phyloP scores from a whole-genome alignment of 2,329 filamentous ascomycete genomes.

The Monilinia vaccinii-corymbosi region DNA sequence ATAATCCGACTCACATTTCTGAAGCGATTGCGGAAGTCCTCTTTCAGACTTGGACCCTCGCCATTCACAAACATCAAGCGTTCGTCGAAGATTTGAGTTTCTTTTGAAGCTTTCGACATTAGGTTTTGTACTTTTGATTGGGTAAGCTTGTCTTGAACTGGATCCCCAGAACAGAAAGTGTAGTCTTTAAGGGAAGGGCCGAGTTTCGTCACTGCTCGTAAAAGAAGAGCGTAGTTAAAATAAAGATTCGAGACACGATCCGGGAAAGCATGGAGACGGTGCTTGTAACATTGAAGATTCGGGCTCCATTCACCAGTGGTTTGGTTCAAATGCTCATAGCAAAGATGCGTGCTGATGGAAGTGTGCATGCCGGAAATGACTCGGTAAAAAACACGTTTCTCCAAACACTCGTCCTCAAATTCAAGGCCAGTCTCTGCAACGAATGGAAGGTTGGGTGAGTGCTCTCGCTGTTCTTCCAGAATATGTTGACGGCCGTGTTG shows the following conservation, averaged over 20 bases:
- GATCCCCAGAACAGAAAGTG: conserved; percentile 86
- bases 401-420: conserved; percentile 83
- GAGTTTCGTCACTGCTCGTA: conserved; percentile 84
- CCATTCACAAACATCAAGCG: conserved; percentile 85
- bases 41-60: conserved; percentile 71
- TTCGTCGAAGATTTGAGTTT: conserved; percentile 86
- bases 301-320: conserved; percentile 88
- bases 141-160: conserved; percentile 66
- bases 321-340: conserved; percentile 93
- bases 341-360: conserved; percentile 91
- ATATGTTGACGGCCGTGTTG: conserved; percentile 50
- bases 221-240: conserved; percentile 97
- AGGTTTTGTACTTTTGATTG: conserved; percentile 75
- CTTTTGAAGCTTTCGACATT: conserved; percentile 57
- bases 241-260: conserved; percentile 96
- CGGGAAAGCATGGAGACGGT: conserved; percentile 72
- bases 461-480: conserved; percentile 50
- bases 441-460: conserved; percentile 44
- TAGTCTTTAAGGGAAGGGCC: conserved; percentile 71
- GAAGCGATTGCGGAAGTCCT: conserved; percentile 96
- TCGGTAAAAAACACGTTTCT: conserved; percentile 97
- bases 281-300: conserved; percentile 81
- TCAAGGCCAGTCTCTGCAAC: conserved; percentile 59
- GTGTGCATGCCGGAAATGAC: conserved; percentile 97
- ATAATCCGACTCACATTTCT: conserved; percentile 93